Evolutionary conservation across 768 basidiomycete genomes (phyloP), one percentile per base, ranked within the genome.

Genomic region (Rhizopogon roseolus): DNA sequence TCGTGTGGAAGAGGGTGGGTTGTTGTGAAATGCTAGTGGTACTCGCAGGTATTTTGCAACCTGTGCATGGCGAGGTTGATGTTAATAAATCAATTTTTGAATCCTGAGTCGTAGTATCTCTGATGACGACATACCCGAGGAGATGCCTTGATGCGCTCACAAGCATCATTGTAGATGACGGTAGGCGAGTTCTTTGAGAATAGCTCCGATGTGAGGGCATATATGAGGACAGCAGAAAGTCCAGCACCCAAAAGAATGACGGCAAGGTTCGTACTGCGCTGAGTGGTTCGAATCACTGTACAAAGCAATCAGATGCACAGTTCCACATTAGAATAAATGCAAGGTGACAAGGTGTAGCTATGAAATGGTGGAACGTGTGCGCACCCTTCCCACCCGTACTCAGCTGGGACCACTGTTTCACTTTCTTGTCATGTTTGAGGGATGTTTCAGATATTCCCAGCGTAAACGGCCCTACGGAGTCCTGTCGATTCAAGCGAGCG

Each of bases 131-230:
- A 40, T 56, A 82, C 80, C 63, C 66, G 69, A 17, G 71, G 64
- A 3, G 81, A 82, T 1, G 65, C 64, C 54, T 76, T 74, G 52
- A 82, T 78, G 50, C 70, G 71, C 29, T 79, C 71, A 62, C 81
- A 82, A 25, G 80, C 76, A 38, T 80, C 76, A 40, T 80, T 80
- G 62, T 91, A 90, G 32, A 93, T 70, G 27, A 90, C 88, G 4
- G 90, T 90, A 5, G 91, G 88, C 27, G 90, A 92, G 65, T 93
- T 93, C 65, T 80, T 84, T n/a, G 91, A 90, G 66, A 92, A 90
- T 6, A 93, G 73, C 63, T 93, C 91, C 6, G 90, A 86, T 14
- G 86, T 85, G 32, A 93, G 76, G 19, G 88, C 88, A 64, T 92
- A 93, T 25, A 67, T 71, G 36, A 93, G 78, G 38, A 93, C 77